These are phyloP conservation scores for Penicillium atrosanguineum DNA, from an alignment of 495 filamentous ascomycete genomes.

Conservation along the genomic window DNA sequence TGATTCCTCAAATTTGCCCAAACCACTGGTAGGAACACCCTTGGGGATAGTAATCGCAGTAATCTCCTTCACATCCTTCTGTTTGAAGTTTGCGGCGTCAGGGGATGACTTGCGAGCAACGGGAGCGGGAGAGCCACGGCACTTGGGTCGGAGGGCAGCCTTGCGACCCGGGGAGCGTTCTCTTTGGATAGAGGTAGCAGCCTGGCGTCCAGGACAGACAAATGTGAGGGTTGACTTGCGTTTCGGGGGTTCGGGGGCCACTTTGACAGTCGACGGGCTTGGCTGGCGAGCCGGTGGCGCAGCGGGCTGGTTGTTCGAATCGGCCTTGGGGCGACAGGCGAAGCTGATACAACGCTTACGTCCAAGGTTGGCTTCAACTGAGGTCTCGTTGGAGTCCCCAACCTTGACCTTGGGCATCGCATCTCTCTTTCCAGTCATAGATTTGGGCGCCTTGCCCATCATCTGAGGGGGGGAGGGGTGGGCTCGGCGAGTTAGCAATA, in stretches of 20 bases:
- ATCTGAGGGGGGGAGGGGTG: slow-evolving; percentile 57
- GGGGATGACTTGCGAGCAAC: slow-evolving; percentile 49
- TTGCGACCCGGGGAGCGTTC: slow-evolving; percentile 32
- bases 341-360: slow-evolving; percentile 91
- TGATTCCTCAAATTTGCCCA: slow-evolving; percentile 59
- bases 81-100: slow-evolving; percentile 13
- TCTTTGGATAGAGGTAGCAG: slow-evolving; percentile 15
- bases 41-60: slow-evolving; percentile 8
- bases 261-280: slow-evolving; percentile 11
- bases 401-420: slow-evolving; percentile 35
- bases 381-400: slow-evolving; percentile 35
- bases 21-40: slow-evolving; percentile 39
- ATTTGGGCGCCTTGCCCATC: slow-evolving; percentile 19
- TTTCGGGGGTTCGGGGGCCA: slow-evolving; percentile 36
- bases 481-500: slow-evolving; percentile 84
- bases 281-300: slow-evolving; percentile 12
- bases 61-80: slow-evolving; percentile 2
- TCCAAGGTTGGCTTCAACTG: slow-evolving; percentile 56
- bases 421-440: slow-evolving; percentile 26
- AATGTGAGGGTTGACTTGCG: slow-evolving; percentile 59
- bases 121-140: slow-evolving; percentile 46
- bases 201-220: slow-evolving; percentile 53
- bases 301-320: slow-evolving; percentile 18
- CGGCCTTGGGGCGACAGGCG: slow-evolving; percentile 63
- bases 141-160: slow-evolving; percentile 34